Conservation (phyloP, 108 stramenopile genomes). For the Discostella stelligeroides region DNA sequence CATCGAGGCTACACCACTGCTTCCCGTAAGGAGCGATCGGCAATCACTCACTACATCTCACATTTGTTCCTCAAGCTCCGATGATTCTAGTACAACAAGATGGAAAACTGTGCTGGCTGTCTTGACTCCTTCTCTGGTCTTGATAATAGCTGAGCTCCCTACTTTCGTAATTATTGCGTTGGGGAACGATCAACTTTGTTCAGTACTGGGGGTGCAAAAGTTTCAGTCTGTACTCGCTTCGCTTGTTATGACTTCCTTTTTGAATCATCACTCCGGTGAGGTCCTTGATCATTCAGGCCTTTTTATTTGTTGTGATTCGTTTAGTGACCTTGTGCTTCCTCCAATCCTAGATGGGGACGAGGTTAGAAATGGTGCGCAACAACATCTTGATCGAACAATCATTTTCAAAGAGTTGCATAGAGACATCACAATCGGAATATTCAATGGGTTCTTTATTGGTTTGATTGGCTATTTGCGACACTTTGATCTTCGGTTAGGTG, state of each 20-base stretch:
- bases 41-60: background rate
- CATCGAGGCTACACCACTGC: conserved; percentile 6
- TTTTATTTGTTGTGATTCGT: background rate
- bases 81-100: background rate
- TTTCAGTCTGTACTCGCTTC: conserved; percentile 11
- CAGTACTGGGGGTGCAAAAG: background rate
- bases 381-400: background rate
- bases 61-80: background rate
- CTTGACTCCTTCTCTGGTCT: background rate
- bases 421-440: background rate
- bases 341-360: background rate
- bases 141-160: conserved; percentile 13
- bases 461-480: conserved; percentile 5
- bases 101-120: background rate
- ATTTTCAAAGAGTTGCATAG: background rate
- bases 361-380: background rate
- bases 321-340: background rate
- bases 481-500: conserved; percentile 2
- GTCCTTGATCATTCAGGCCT: no score
- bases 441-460: conserved; percentile 10
- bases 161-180: conserved; percentile 1
- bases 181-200: background rate
- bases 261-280: background rate
- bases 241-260: conserved; percentile 3
- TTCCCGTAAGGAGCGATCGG: background rate